These are phyloP conservation scores for Hypoxylon sp. DNA, from an alignment of 2,329 filamentous ascomycete species.

Conservation along the genomic window DNA sequence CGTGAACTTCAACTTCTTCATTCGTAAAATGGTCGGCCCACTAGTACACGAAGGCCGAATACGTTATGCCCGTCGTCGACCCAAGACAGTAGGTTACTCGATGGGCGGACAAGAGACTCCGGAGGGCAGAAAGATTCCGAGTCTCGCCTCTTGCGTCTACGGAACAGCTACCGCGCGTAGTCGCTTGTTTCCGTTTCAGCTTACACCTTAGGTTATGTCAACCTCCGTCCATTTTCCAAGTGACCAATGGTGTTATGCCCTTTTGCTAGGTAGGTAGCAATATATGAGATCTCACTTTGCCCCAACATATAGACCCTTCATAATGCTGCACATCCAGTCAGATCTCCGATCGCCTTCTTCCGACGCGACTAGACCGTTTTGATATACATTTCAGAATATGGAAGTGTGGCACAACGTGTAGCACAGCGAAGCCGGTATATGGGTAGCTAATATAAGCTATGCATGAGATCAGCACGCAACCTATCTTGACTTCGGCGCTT, in stretches of 20 bases:
- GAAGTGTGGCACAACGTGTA: too few relatives aligned
- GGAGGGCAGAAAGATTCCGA: neutral
- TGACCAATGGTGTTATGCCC: slow-evolving; percentile 12
- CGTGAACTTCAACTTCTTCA: too few relatives aligned
- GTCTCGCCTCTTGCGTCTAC: neutral
- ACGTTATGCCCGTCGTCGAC: too few relatives aligned
- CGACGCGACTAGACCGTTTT: slow-evolving; percentile 22
- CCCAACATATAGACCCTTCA: slow-evolving; percentile 18
- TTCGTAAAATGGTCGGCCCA: too few relatives aligned
- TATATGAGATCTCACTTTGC: slow-evolving; percentile 7
- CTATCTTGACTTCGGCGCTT: neutral
- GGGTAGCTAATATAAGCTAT: neutral
- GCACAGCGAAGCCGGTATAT: slow-evolving; percentile 10
- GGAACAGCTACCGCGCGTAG: too few relatives aligned
- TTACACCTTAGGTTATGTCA: slow-evolving; percentile 1
- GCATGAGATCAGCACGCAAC: neutral
- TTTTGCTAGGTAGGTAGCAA: slow-evolving; percentile 4
- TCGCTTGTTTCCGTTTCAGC: neutral
- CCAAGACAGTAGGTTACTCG: neutral
- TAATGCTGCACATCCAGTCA: slow-evolving; percentile 21
- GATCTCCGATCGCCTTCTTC: slow-evolving; percentile 20
- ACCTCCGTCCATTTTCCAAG: neutral
- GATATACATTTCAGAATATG: too few relatives aligned
- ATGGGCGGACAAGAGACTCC: neutral
- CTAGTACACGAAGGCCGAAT: too few relatives aligned